These are phyloP conservation scores for Dendrocalamus sinicus DNA, from an alignment of 176 grass and related monocot genomes.

Conservation along the genomic window DNA sequence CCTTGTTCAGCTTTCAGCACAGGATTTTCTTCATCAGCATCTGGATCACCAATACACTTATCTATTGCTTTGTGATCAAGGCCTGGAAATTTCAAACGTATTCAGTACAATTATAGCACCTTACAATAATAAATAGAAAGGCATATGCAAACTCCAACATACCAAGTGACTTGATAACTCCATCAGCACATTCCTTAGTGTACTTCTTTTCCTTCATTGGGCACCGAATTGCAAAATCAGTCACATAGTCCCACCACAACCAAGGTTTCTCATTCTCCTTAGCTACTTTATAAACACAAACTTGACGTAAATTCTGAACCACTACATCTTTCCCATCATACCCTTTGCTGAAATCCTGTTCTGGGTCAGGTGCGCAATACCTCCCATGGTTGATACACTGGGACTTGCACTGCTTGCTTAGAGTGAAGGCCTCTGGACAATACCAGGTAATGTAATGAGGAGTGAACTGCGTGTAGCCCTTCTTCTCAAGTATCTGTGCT, in stretches of 20 bases:
- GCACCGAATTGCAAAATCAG: slow-evolving; percentile 72
- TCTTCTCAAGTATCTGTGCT: slow-evolving; percentile 80
- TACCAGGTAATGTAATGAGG: slow-evolving; percentile 95
- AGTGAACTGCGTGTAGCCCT: slow-evolving; percentile 77
- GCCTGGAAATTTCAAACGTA: slow-evolving; percentile 48
- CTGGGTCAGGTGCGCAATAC: slow-evolving; percentile 81
- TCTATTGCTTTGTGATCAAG: slow-evolving; percentile 72
- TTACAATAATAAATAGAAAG: neutral
- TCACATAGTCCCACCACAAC: slow-evolving; percentile 96
- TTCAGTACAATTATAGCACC: slow-evolving; percentile 21
- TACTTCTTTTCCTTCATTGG: slow-evolving; percentile 88
- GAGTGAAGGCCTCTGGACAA: slow-evolving; percentile 66
- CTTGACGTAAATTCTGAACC: slow-evolving; percentile 77
- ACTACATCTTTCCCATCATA: slow-evolving; percentile 93
- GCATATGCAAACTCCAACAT: slow-evolving; percentile 31
- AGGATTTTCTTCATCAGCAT: slow-evolving; percentile 70
- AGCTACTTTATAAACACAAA: slow-evolving; percentile 70
- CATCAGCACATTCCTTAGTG: slow-evolving; percentile 67
- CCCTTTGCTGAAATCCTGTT: slow-evolving; percentile 89
- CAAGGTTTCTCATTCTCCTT: slow-evolving; percentile 75
- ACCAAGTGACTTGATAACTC: slow-evolving; percentile 84
- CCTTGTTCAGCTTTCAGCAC: slow-evolving; percentile 88
- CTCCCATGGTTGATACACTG: slow-evolving; percentile 80
- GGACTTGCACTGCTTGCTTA: slow-evolving; percentile 81
- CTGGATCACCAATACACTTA: slow-evolving; percentile 71